Conservation (phyloP, 768 basidiomycete genomes). For the Wakefieldia striispora region DNA sequence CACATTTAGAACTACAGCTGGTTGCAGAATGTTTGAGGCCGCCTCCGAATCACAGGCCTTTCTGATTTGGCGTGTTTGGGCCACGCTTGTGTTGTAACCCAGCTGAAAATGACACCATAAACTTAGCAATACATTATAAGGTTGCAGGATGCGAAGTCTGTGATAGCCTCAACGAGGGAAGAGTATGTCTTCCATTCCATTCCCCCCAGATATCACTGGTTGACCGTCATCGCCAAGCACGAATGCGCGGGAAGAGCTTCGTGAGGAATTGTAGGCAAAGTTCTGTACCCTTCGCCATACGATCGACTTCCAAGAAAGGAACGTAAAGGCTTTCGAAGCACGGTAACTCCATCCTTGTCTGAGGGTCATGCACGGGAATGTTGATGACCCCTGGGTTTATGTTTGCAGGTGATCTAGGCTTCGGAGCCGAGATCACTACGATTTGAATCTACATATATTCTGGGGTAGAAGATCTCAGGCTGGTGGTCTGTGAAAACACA, state of each 20-base stretch:
- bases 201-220: conserved; percentile 4
- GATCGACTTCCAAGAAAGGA: conserved; percentile 30
- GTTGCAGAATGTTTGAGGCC: too few relatives aligned
- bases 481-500: too few relatives aligned
- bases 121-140: conserved; percentile 16
- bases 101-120: conserved; percentile 9
- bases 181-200: conserved; percentile 29
- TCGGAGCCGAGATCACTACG: too few relatives aligned
- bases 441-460: too few relatives aligned
- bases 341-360: conserved; percentile 20
- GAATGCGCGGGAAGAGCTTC: conserved; percentile 19
- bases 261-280: conserved; percentile 25
- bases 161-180: conserved; percentile 29
- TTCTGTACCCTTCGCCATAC: conserved; percentile 30
- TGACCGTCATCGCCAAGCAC: conserved; percentile 22
- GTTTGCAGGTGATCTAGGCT: too few relatives aligned
- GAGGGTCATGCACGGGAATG: too few relatives aligned
- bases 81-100: too few relatives aligned
- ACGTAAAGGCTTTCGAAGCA: conserved; percentile 22
- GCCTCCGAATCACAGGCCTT: too few relatives aligned
- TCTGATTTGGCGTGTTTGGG: too few relatives aligned
- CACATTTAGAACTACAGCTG: too few relatives aligned
- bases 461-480: too few relatives aligned
- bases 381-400: too few relatives aligned
- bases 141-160: conserved; percentile 26